These are phyloP conservation scores for Pichia paraexigua DNA, from an alignment of 805 yeast genomes.

Conservation along the genomic window DNA sequence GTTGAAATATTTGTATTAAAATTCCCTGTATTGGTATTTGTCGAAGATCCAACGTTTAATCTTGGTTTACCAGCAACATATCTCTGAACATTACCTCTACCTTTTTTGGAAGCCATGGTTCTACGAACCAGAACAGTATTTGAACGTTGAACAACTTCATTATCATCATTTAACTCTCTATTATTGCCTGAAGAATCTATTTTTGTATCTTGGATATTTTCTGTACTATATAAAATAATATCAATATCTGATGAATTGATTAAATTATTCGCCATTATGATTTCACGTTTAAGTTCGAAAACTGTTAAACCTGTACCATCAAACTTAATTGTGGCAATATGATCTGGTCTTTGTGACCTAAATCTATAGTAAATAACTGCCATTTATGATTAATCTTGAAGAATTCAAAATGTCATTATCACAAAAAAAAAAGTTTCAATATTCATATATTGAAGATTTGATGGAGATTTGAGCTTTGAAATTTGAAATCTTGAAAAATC, in stretches of 20 bases:
- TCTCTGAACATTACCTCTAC: conserved; percentile 54
- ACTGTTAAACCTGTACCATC: conserved; percentile 97
- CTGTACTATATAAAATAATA: conserved; percentile 53
- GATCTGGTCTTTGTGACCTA: conserved; percentile 62
- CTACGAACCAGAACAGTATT: conserved; percentile 75
- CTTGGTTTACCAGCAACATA: conserved; percentile 69
- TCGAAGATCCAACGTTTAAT: conserved; percentile 20
- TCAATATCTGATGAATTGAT: conserved; percentile 84
- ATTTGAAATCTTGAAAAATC: no score
- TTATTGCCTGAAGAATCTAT: conserved; percentile 9
- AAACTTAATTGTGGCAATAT: conserved; percentile 66
- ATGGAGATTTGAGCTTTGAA: neutral
- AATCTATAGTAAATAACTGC: conserved; percentile 70
- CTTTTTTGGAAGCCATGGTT: conserved; percentile 52
- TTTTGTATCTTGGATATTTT: conserved; percentile 30
- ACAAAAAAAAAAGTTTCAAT: neutral
- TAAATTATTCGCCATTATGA: conserved; percentile 69
- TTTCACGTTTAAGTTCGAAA: conserved; percentile 88
- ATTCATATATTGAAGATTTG: neutral
- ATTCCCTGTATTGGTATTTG: conserved; percentile 13
- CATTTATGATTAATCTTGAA: conserved; percentile 13
- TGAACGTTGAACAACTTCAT: conserved; percentile 85
- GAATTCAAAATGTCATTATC: no score
- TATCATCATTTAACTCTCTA: conserved; percentile 74
- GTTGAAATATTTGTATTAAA: conserved; percentile 9